Percentiles rank a stretch among this genome's conserved stretches.
phyloP scores from a whole-genome alignment of 2,329 filamentous ascomycete species.

The Aspergillus clavatus region DNA sequence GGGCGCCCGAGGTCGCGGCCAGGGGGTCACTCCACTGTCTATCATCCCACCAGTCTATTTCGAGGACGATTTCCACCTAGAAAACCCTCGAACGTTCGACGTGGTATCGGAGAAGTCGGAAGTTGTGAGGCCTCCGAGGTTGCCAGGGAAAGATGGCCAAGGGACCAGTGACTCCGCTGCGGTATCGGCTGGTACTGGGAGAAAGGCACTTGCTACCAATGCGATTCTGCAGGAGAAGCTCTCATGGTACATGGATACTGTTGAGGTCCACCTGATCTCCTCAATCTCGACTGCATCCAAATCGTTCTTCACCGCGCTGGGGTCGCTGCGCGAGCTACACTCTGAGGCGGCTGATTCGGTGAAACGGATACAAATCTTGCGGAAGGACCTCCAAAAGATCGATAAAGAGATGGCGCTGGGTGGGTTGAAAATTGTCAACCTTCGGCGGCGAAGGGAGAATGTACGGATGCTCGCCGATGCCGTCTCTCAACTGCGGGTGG shows the following conservation, averaged over 20 bases:
- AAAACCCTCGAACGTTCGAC: conserved; percentile 94
- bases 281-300: conserved; percentile 94
- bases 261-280: conserved; percentile 93
- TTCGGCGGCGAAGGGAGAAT: conserved; percentile 78
- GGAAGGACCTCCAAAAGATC: conserved; percentile 72
- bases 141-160: conserved; percentile 49
- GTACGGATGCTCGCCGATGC: conserved; percentile 75
- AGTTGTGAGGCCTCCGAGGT: conserved; percentile 68
- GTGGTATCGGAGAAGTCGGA: conserved; percentile 94
- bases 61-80: conserved; percentile 88
- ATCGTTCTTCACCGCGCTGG: conserved; percentile 91
- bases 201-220: conserved; percentile 90
- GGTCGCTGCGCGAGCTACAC: conserved; percentile 84
- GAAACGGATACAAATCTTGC: conserved; percentile 71
- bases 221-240: conserved; percentile 96
- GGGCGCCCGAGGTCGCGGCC: conserved; percentile 53
- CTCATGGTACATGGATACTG: conserved; percentile 99
- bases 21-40: conserved; percentile 77
- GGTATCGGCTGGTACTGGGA: conserved; percentile 51
- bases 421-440: conserved; percentile 78
- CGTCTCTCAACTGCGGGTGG: conserved; percentile 72
- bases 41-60: conserved; percentile 94
- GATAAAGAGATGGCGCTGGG: conserved; percentile 83
- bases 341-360: conserved; percentile 90
- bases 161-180: conserved; percentile 54